Base-by-base conservation (phyloP, 345 rosid genomes). In the Ceriops decandra region DNA sequence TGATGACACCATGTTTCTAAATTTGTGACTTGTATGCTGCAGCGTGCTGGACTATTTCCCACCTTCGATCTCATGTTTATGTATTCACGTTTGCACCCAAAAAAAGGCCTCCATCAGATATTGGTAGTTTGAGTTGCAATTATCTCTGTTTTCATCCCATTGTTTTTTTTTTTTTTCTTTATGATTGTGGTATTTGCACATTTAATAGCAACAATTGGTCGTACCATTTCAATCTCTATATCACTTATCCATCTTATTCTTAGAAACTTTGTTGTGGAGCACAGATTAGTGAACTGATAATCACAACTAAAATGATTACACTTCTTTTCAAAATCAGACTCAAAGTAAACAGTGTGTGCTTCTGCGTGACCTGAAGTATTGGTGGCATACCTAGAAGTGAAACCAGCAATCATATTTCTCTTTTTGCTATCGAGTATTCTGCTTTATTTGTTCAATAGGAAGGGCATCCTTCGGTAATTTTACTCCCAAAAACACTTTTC, bases 1-100 rank as follows among this genome's bases (percentile, higher is more conserved):
- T 63, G 30, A 33, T 58, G 28, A n/a, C 22, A 16, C 67, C 47
- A 67, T 79, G 58, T 72, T 73, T 58, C 78, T 80, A 62, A 77
- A 70, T 75, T 7, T 26, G 53, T 60, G 61, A 68, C n/a, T 61
- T 75, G 27, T 70, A 68, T 64, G 47, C 19, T 81, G 81, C 87
- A 90, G 98, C 73, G 74, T 65, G 97, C 97, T 53, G 98, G 98
- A 67, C 75, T 93, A 32, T 84, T 93, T 80, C 98, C 97, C 32
- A 80, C 84, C 60, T 93, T 83, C 53, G 98, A 90, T 72, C 90
- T 90, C 71, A 73, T 93, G 52, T 82, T 60, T 63, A 74, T 88
- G 88, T 89, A 88, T 74, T 93, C 98, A 7, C 85, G 80, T 66
- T 75, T 88, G 65, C 87, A 88, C 65, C 92, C 91, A 64, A 71